Evolutionary conservation across 2,329 filamentous ascomycete genomes (phyloP), one percentile per base, ranked within the genome.

Genomic region (Trichothecium sympodiale): DNA sequence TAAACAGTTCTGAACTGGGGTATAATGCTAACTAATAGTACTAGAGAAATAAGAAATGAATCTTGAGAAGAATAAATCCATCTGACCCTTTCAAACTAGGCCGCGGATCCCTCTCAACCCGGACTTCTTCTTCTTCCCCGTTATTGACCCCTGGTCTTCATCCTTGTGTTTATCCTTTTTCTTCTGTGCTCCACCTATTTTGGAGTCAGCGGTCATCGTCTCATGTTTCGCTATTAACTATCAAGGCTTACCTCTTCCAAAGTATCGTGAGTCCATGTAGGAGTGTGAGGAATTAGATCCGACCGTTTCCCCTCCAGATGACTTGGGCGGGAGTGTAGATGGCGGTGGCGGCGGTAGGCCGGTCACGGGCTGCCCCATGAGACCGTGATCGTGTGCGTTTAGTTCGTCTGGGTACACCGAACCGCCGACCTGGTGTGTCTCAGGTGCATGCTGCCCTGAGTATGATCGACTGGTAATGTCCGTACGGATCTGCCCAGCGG

Each of bases 111-210:
- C 59, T n/a, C 61, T 50, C n/a, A 65, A 44, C 4, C 55, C 59
- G 15, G 50, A 43, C 38, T 56, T 59, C 44, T 44, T 44, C 15
- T 44, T 48, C 39, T 61, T 63, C 45, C 10, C 57, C 55, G 39
- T 56, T 55, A 31, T 49, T 56, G 20, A 56, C 56, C 1, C 51
- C 45, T 34, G 20, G 37, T 57, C 45, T 9, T 67, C 65, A 5
- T 67, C 62, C 28, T 56, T 57, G 31, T 55, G 56, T 43, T 65
- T 67, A 25, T 69, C 65, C 41, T 70, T 71, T 18, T 73, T 66
- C 44, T 71, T 66, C 43, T 69, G 66, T 8, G 67, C 55, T 16
- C 66, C 64, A 14, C 67, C 68, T 65, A 46, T n/a, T n/a, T n/a
- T n/a, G n/a, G n/a, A n/a, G n/a, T n/a, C n/a, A n/a, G n/a, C n/a